These are phyloP conservation scores for Magnolia sinica DNA, from an alignment of 164 flowering plant species.

Conservation along the genomic window DNA sequence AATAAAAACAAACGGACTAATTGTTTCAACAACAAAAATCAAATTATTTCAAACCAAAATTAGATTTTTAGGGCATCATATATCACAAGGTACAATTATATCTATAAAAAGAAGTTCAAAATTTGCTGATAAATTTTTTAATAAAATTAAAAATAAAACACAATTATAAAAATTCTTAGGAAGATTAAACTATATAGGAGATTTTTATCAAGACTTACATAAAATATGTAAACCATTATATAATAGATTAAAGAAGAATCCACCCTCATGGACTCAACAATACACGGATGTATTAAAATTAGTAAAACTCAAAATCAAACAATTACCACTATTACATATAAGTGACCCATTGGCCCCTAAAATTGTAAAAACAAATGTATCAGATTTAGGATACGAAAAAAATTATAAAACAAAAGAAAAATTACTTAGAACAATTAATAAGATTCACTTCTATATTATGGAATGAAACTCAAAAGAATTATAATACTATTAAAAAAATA, in stretches of 20 bases:
- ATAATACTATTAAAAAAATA: not conserved
- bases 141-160: not conserved
- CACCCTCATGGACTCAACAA: not conserved
- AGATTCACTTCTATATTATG: not conserved
- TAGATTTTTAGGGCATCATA: not conserved
- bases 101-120: not conserved
- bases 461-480: not conserved
- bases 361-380: not conserved
- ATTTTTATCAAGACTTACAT: not conserved
- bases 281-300: not conserved
- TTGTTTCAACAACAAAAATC: too few species aligned
- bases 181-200: not conserved
- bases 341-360: accelerated
- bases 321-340: not conserved
- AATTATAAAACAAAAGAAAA: not conserved
- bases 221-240: not conserved
- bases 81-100: not conserved
- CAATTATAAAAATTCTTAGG: not conserved
- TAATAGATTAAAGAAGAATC: not conserved
- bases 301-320: not conserved
- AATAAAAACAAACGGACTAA: too few species aligned
- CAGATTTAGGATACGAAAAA: not conserved
- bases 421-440: not conserved
- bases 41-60: not conserved
- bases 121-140: not conserved